Evolutionary conservation across 768 basidiomycete species (phyloP), one percentile per base, ranked within the genome.

Genomic region (Boletellus ananiceps): DNA sequence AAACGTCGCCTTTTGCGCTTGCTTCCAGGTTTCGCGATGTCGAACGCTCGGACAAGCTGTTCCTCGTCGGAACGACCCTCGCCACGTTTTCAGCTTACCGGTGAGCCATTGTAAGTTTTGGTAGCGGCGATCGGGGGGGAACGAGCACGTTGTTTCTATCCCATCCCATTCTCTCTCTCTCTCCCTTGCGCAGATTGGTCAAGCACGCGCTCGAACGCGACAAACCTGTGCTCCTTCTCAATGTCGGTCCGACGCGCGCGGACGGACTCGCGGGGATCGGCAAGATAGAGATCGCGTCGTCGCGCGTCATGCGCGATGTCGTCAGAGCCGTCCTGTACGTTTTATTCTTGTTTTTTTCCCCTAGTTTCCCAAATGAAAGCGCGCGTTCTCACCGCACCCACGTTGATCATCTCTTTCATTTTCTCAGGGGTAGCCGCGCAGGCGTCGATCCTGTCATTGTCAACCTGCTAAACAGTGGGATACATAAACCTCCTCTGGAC

Each of bases 41-140:
- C 34, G 79, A 84, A 51, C 61, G 65, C 8, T 71, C 81, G 18
- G 84, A 89, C 45, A 74, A 81, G 39, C 67, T 97, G 0, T 78
- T 98, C 39, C 71, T 95, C 35, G 70, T 95, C 33, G 95, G 94
- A 31, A 94, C 93, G 0, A 93, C 91, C 1, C 79, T 96, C 23
- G 93, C 95, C 0, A 97, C 94, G 0, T 96, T 88, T 68, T 93
- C 90, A 6, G 92, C 93, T 2, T 96, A 86, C 68, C 77, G 89
- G 89, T 88, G 56, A 35, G 57, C 6, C 5, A 15, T 8, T 2
- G 4, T 11, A 5, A 14, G 7, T 29, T 11, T 29, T 11, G 29
- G 29, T 29, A 8, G 29, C 29, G 3, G 29, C 29, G 29, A 29
- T 11, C 11, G 8, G 29, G 29, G 8, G 29, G 29, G 8, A 29